These are phyloP conservation scores for Lecanicillium sp. DNA, from an alignment of 2,329 filamentous ascomycete genomes.

Conservation along the genomic window DNA sequence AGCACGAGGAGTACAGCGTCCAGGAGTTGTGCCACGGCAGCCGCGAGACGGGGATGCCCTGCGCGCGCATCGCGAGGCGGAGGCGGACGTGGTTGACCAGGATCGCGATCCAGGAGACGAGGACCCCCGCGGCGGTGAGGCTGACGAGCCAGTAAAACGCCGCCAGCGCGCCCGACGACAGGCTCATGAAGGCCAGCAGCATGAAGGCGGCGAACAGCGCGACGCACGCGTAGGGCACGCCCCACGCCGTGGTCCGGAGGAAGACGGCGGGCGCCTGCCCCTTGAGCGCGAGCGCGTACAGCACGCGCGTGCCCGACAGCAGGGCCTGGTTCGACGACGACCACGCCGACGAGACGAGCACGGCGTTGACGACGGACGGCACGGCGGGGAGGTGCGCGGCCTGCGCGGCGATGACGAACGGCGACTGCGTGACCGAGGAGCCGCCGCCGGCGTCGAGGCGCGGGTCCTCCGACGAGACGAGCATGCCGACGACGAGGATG, in stretches of 20 bases:
- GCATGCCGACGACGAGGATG: slow-evolving; percentile 64
- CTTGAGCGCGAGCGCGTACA: slow-evolving; percentile 55
- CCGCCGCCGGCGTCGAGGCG: slow-evolving; percentile 43
- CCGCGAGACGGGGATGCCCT: slow-evolving; percentile 42
- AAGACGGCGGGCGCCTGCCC: slow-evolving; percentile 53
- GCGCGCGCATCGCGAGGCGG: slow-evolving; percentile 46
- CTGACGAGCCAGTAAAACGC: slow-evolving; percentile 62
- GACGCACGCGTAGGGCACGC: slow-evolving; percentile 56
- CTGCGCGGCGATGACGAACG: slow-evolving; percentile 66
- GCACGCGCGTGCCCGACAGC: slow-evolving; percentile 50
- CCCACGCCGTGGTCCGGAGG: slow-evolving; percentile 52
- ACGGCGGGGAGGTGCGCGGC: slow-evolving; percentile 62
- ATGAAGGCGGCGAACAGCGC: slow-evolving; percentile 48
- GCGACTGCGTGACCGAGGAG: slow-evolving; percentile 42
- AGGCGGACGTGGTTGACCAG: slow-evolving; percentile 55
- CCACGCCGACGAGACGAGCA: slow-evolving; percentile 67
- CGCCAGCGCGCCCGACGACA: slow-evolving; percentile 51
- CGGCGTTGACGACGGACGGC: slow-evolving; percentile 68
- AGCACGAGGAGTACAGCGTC: slow-evolving; percentile 56
- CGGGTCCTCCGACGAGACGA: slow-evolving; percentile 54
- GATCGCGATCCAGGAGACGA: slow-evolving; percentile 58
- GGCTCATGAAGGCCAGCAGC: slow-evolving; percentile 51
- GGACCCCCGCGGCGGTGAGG: slow-evolving; percentile 54
- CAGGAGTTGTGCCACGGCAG: slow-evolving; percentile 60
- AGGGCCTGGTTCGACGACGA: slow-evolving; percentile 65